Conservation (phyloP, 2,329 filamentous ascomycete species). For the Paecilomyces variotii region DNA sequence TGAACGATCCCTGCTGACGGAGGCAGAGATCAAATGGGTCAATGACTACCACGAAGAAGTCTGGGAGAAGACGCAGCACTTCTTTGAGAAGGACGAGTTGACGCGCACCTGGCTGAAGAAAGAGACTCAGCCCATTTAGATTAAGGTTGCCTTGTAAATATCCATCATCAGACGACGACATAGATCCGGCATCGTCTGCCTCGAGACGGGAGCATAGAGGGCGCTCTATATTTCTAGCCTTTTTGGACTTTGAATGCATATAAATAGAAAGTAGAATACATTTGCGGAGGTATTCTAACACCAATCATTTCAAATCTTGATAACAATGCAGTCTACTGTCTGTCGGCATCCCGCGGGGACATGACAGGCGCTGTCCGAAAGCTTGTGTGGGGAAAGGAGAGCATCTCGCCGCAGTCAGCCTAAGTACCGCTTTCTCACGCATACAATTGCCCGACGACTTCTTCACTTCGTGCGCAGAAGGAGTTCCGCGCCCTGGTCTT, state of each 20-base stretch:
- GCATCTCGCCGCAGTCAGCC: neutral
- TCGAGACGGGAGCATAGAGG: neutral
- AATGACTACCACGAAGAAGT: constrained; percentile 80
- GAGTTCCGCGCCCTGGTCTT: neutral
- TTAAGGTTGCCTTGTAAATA: constrained; percentile 9
- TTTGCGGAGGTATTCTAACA: too few relatives aligned
- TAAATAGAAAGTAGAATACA: too few relatives aligned
- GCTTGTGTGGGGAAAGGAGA: neutral
- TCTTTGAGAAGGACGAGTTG: constrained; percentile 64
- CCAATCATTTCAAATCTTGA: too few relatives aligned
- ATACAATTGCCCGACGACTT: neutral
- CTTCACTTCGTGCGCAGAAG: neutral
- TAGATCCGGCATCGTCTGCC: neutral
- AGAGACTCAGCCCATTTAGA: constrained; percentile 61
- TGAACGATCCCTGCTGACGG: constrained; percentile 62
- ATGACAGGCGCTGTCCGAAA: neutral
- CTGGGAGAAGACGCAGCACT: constrained; percentile 68
- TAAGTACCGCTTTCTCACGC: neutral
- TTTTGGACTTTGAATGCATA: too few relatives aligned
- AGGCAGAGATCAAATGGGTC: constrained; percentile 72
- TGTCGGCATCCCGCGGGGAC: neutral
- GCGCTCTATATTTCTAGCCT: neutral
- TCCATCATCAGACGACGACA: neutral
- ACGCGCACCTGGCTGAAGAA: constrained; percentile 75
- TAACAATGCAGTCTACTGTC: neutral